These are phyloP conservation scores for Lipomyces sp. DNA, from an alignment of 805 yeast species.

Conservation along the genomic window DNA sequence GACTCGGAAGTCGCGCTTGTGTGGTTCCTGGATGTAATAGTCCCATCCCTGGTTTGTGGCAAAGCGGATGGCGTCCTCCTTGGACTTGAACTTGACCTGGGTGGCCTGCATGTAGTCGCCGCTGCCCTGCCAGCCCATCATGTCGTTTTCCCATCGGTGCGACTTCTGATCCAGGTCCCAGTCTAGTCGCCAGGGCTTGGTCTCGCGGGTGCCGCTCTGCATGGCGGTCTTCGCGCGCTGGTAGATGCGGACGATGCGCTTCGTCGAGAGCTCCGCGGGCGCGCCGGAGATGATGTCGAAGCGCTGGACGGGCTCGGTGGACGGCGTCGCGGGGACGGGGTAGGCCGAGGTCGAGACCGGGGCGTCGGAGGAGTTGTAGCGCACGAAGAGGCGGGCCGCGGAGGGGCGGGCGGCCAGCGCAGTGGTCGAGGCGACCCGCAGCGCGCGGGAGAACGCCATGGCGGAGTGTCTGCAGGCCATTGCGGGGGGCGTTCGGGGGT, in stretches of 20 bases:
- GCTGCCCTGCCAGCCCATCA: constrained; percentile 79
- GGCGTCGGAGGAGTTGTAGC: constrained; percentile 17
- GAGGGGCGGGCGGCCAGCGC: not conserved
- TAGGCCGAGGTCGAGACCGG: not conserved
- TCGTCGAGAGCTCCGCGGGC: constrained; percentile 57
- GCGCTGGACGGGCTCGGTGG: constrained; percentile 36
- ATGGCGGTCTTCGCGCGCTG: constrained; percentile 78
- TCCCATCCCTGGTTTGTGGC: constrained; percentile 83
- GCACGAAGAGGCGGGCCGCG: constrained; percentile 1
- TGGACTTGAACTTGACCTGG: constrained; percentile 65
- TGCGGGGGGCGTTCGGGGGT: not conserved
- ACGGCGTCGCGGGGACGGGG: constrained; percentile 9
- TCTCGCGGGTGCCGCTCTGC: constrained; percentile 56
- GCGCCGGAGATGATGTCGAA: constrained; percentile 72
- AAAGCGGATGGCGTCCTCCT: constrained; percentile 72
- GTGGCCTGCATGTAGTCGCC: constrained; percentile 80
- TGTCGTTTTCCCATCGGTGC: constrained; percentile 84
- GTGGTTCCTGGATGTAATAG: constrained; percentile 78
- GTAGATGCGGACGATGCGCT: constrained; percentile 71
- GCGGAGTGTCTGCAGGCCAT: constrained; percentile 17
- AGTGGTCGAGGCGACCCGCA: not conserved
- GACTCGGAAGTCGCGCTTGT: constrained; percentile 64
- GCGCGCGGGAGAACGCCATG: constrained; percentile 8
- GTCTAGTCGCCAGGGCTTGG: constrained; percentile 65
- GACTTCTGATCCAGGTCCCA: constrained; percentile 78